Conservation (phyloP, 495 filamentous ascomycete genomes). For the Penicillium robsamsonii region DNA sequence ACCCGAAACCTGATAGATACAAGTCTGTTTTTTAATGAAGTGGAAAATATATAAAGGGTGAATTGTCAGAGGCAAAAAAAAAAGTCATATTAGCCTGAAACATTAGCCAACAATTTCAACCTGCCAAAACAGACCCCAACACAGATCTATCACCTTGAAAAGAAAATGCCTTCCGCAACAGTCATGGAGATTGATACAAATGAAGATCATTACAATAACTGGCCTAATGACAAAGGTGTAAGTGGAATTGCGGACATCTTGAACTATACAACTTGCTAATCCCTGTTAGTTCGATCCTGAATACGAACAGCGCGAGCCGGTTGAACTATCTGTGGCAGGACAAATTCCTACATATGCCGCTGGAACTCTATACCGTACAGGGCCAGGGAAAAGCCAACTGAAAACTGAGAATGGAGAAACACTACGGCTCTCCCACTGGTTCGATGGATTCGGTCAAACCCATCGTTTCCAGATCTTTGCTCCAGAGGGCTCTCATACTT, state of each 20-base stretch:
- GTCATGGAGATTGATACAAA: background rate
- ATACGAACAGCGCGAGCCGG: slow-evolving; percentile 45
- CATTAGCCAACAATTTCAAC: background rate
- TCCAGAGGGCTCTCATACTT: slow-evolving; percentile 21
- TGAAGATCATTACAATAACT: slow-evolving; percentile 21
- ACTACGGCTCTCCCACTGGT: slow-evolving; percentile 67
- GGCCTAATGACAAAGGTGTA: slow-evolving; percentile 31
- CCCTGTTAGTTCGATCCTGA: slow-evolving; percentile 48
- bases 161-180: slow-evolving; percentile 11
- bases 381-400: slow-evolving; percentile 60
- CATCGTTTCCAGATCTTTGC: slow-evolving; percentile 66
- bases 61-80: background rate
- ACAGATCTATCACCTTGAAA: background rate
- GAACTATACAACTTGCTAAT: slow-evolving; percentile 5
- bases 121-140: no score
- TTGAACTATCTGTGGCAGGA: slow-evolving; percentile 50
- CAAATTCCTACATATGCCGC: slow-evolving; percentile 52
- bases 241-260: background rate
- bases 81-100: background rate
- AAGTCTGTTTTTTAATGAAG: background rate
- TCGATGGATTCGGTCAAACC: slow-evolving; percentile 73
- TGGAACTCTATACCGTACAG: slow-evolving; percentile 70
- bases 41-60: slow-evolving; percentile 1
- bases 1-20: background rate
- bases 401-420: slow-evolving; percentile 54